phyloP scores from a whole-genome alignment of 306 rosid genomes.

The Vachellia collinsii region DNA sequence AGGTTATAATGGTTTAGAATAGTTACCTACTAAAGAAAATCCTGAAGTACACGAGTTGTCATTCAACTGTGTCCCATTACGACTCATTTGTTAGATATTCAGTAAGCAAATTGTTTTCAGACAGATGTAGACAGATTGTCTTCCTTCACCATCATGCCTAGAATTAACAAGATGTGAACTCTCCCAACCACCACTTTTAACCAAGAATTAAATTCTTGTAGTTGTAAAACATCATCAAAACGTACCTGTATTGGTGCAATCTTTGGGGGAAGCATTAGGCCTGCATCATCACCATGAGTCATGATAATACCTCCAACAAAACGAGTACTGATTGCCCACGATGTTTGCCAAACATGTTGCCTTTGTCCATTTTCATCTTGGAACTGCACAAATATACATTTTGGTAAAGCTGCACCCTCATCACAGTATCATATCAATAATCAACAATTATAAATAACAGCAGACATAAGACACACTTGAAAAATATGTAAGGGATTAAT shows the following conservation, averaged over 20 bases:
- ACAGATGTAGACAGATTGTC: slow-evolving; percentile 10
- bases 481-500: slow-evolving; percentile 6
- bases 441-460: slow-evolving; percentile 16
- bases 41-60: slow-evolving; percentile 1
- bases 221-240: slow-evolving; percentile 29
- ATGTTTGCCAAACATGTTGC: slow-evolving; percentile 92
- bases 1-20: not conserved
- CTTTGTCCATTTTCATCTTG: slow-evolving; percentile 86
- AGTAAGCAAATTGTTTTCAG: slow-evolving; percentile 19
- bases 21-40: not conserved
- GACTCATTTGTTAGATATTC: slow-evolving; percentile 19
- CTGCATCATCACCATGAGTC: slow-evolving; percentile 97
- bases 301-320: slow-evolving; percentile 97
- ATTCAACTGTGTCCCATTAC: not conserved
- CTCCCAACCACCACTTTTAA: slow-evolving; percentile 17
- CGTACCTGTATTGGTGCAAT: slow-evolving; percentile 86
- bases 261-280: slow-evolving; percentile 95
- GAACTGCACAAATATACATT: slow-evolving; percentile 65
- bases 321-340: slow-evolving; percentile 99
- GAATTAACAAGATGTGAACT: slow-evolving; percentile 19
- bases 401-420: slow-evolving; percentile 34
- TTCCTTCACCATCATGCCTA: not conserved
- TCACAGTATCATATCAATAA: slow-evolving; percentile 36
- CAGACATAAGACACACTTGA: not conserved
- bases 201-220: slow-evolving; percentile 7